Conservation (phyloP, 805 yeast genomes). For the Sugiyamaella marilandica region DNA sequence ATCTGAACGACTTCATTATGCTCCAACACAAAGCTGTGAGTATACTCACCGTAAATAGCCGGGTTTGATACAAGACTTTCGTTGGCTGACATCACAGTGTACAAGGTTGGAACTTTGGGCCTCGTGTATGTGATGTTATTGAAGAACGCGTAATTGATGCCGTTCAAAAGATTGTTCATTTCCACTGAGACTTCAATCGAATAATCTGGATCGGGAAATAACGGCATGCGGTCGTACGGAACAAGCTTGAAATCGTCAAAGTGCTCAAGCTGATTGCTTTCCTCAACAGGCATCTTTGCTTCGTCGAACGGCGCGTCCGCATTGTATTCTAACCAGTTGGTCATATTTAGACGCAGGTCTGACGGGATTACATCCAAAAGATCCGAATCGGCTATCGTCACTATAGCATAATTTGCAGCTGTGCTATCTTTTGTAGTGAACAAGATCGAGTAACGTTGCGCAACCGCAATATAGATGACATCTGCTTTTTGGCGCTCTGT, state of each 20-base stretch:
- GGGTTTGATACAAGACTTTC: conserved; percentile 40
- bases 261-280: conserved; percentile 44
- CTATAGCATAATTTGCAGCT: conserved; percentile 68
- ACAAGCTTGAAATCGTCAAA: conserved; percentile 75
- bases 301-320: conserved; percentile 42
- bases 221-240: conserved; percentile 55
- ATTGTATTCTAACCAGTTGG: conserved; percentile 66
- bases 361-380: conserved; percentile 76
- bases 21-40: conserved; percentile 67
- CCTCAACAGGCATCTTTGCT: conserved; percentile 32
- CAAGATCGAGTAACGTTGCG: conserved; percentile 85
- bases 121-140: conserved; percentile 72
- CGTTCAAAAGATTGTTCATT: conserved; percentile 82
- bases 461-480: conserved; percentile 75
- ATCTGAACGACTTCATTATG: conserved; percentile 69
- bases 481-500: conserved; percentile 70
- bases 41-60: conserved; percentile 75
- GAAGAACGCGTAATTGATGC: conserved; percentile 95
- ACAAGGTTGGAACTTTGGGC: conserved; percentile 83
- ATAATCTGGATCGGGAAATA: conserved; percentile 60
- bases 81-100: conserved; percentile 65
- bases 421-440: conserved; percentile 64
- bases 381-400: conserved; percentile 71
- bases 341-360: conserved; percentile 63
- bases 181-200: conserved; percentile 63